Base-by-base conservation (phyloP, 257 asterid species). In the Penstemon barbatus region DNA sequence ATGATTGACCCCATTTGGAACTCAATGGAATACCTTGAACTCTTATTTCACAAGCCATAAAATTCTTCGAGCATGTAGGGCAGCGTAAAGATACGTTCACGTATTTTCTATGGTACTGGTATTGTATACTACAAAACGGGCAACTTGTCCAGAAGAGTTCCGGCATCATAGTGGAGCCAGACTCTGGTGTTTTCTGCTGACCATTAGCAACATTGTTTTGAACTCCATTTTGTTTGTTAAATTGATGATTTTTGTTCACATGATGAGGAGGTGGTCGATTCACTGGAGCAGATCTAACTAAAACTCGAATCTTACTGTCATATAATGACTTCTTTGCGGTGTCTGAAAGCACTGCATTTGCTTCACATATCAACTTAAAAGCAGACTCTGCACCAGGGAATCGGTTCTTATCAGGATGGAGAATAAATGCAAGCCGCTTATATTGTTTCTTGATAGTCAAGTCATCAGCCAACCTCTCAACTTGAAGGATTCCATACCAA, bases 361-460 rank as follows among this genome's bases (percentile, higher is more conserved):
- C 95, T 75, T 87, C 89, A 50, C 79, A 75, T 53, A 87, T 76
- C 76, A 83, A 75, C 74, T 82, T 87, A 68, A 87, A 87, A 50
- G 95, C 95, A 65, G 77, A 77, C 66, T 87, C 95, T 18, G 95
- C 92, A 58, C 91, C 91, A 6, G 86, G 82, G 65, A 63, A 81
- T 57, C 77, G 81, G 73, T 87, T 87, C 81, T 83, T 87, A 62
- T 87, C 95, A 8, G 95, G 95, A 68, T 87, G 95, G 78, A 87
- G 92, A 52, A 71, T 53, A 57, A 81, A 81, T 37, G 89, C 92
- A 39, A 87, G 83, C 38, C 82, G 82, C 49, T 86, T 79, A 61
- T 87, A 87, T 61, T 87, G 95, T 69, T 85, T 85, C 82, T 81
- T 87, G 75, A 85, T 48, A 18, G 77, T 77, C 68, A 38, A 53